Base-by-base conservation (phyloP, 1,139 yeast genomes). In the Petasospora rhodanensis region DNA sequence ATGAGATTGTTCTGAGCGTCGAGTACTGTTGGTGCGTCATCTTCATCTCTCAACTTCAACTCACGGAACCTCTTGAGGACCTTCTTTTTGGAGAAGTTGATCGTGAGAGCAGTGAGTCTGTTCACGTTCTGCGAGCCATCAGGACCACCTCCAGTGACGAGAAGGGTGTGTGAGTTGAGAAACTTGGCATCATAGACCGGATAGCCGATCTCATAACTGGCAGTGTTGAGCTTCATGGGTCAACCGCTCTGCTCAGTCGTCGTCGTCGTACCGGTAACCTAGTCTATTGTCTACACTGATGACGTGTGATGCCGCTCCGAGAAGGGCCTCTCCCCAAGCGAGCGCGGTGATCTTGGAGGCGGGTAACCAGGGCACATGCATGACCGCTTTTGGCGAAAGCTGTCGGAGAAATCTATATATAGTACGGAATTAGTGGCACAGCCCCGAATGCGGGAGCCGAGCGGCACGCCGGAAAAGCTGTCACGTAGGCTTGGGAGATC, bases 121-220 rank as follows among this genome's bases (percentile, higher is more conserved):
- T 87, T 89, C 34, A 87, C 80, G 35, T 83, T 74, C n/a, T 18
- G 14, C 2, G 32, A 13, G 13, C 26, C 26, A 17, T 24, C 25
- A 8, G 28, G 21, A 1, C 95, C 96, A 28, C 97, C 98, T 23
- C 98, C 98, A 6, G 87, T 79, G 15, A 82, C 85, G 32, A 87
- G 61, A 23, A 89, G 59, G 6, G 80, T 74, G 44, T 66, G 64
- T 47, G 77, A 72, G 47, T 76, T 69, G 38, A 83, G 66, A 56
- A 86, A 89, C 45, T 73, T 73, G 41, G 91, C 79, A 5, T 85
- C 94, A 50, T 79, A 80, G 12, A 86, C 71, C 1, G 98, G 97
- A 52, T 82, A 86, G 4, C 86, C 93, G 26, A 82, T 66, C 49
- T 80, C 77, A 38, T 58, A 57, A 7, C 40, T 35, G 6, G 59